Percentiles rank a stretch among this genome's conserved stretches.
These are phyloP conservation scores for Astragalus glycyphyllos DNA, from an alignment of 306 rosid species.

Conservation along the genomic window DNA sequence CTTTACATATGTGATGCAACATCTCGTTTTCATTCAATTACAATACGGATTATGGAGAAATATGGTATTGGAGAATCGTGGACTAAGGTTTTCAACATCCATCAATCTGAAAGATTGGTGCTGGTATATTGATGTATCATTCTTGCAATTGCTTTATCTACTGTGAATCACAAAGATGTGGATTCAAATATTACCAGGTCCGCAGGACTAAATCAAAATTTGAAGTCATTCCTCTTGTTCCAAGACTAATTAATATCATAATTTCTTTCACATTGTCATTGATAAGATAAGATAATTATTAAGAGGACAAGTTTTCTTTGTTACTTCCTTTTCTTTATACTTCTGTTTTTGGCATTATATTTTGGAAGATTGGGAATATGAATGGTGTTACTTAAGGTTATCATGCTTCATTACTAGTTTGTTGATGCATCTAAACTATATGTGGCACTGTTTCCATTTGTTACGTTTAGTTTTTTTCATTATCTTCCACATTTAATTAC, in stretches of 20 bases:
- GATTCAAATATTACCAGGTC: neutral
- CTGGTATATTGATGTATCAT: neutral
- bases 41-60: conserved; percentile 15
- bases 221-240: neutral
- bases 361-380: no score
- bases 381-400: no score
- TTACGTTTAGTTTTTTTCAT: no score
- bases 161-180: neutral
- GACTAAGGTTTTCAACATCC: neutral
- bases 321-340: no score
- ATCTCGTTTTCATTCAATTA: neutral
- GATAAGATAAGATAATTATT: no score
- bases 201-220: neutral
- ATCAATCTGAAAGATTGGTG: neutral
- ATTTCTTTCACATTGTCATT: neutral
- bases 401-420: no score
- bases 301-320: neutral
- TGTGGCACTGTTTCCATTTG: no score
- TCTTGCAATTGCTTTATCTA: neutral
- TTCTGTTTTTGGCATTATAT: no score
- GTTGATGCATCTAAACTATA: no score
- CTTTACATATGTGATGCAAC: neutral
- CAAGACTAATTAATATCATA: neutral
- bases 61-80: conserved; percentile 17
- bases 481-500: no score